Base-by-base conservation (phyloP, 2,329 filamentous ascomycete genomes). In the Trichoderma sp. region DNA sequence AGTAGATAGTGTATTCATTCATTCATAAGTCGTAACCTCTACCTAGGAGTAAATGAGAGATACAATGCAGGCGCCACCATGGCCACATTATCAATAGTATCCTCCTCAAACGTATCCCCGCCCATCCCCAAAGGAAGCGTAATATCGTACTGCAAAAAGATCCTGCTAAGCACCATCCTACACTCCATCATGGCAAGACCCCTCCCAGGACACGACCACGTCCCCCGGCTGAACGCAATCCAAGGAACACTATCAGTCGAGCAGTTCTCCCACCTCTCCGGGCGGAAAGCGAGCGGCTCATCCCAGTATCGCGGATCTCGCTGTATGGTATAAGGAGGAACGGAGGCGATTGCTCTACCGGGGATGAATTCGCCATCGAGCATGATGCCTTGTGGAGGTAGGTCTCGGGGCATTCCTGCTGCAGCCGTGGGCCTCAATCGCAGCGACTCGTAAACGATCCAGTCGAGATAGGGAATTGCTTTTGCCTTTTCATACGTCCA, bases 371-470 rank as follows among this genome's bases (percentile, higher is more conserved):
- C 77, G 0, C 81, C 80, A 0, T 79, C 83, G 4, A 87, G 21
- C 7, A 60, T 41, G 4, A 81, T 16, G 2, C 86, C 86, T 60
- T 85, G 80, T 0, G 82, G 80, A 0, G 85, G 84, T 2, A 85
- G 85, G 35, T 82, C 76, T 2, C 86, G 78, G 59, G 82, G 81
- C 8, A 83, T 38, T 3, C 83, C 84, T 2, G 80, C 80, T 0
- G 83, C 82, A 0, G 85, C 82, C 1, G 85, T 78, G 1, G 85
- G 85, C 59, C 83, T 79, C 4, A 87, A 77, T 0, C 85, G 80
- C 41, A 86, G 79, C 0, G 83, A 68, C 76, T 88, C 86, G 63
- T 87, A 81, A 63, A 87, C 83, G 45, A 71, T 6, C 80, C 79
- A 3, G 83, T 85, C 63, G 83, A 80, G 79, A 3, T 78, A 77